Evolutionary conservation across 345 rosid species (phyloP).

Genomic region (Eucalyptus cloeziana): DNA sequence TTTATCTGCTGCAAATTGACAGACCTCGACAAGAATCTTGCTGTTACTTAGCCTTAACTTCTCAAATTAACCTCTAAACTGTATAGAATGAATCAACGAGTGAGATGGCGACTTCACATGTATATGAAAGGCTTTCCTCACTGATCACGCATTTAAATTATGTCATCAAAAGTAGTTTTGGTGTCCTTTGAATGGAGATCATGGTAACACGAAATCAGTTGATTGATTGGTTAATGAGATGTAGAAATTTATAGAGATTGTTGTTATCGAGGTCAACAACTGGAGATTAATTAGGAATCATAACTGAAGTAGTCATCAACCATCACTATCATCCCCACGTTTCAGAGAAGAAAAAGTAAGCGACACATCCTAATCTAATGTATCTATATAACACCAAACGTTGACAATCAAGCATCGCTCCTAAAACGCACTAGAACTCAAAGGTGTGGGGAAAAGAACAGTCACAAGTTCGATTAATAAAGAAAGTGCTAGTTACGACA

Average conservation of each 20-base stretch:
- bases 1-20: neutral
- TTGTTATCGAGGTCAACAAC: neutral
- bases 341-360: neutral
- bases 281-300: neutral
- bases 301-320: neutral
- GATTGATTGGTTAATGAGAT: neutral
- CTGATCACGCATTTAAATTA: neutral
- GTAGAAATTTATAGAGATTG: neutral
- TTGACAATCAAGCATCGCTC: neutral
- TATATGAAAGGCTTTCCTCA: neutral
- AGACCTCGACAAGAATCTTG: neutral
- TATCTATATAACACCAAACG: neutral
- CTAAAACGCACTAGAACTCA: neutral
- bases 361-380: neutral
- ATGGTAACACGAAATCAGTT: neutral
- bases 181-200: neutral
- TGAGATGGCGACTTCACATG: neutral
- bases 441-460: neutral
- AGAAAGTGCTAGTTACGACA: neutral
- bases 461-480: neutral
- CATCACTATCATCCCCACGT: neutral
- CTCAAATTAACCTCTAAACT: neutral
- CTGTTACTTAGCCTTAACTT: neutral
- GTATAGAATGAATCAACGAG: neutral
- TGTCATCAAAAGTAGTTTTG: neutral